Evolutionary conservation across 108 stramenopile species (phyloP), one percentile per base, ranked within the genome.

Genomic region (Skeletonema potamos): DNA sequence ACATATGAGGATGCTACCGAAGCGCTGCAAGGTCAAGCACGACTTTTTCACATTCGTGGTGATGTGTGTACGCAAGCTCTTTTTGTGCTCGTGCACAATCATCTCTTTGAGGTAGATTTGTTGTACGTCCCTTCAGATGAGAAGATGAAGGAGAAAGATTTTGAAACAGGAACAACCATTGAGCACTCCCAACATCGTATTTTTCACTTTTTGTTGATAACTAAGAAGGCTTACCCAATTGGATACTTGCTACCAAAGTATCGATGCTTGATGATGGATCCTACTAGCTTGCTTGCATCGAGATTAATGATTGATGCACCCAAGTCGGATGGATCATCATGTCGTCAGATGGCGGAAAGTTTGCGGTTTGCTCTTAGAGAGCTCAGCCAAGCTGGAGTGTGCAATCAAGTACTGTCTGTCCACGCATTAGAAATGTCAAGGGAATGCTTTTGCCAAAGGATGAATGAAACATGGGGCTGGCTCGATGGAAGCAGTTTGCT

Each of bases 81-180:
- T 9, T 44, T 69, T n/a, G 20, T 76, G 8, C 34, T 66, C 12
- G 61, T 37, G 11, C 68, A 70, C 22, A 43, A 46, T 15, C 64
- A 66, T 63, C 34, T 76, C 27, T 76, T 76, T 55, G 74, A 60
- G 29, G 36, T 55, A 32, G 74, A 76, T 62, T 62, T 76, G 24
- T 11, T 58, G 17, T 76, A 66, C 43, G 24, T 43, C 0, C 24
- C 55, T 9, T 46, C 46, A 15, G 58, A 67, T 2, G 66, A 73
- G 26, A 28, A 27, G 18, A 46, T 20, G 61, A 69, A 32, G 34
- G 48, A 59, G 2, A 48, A 3, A 11, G 27, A 68, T 1, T 69
- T 68, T 44, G 68, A 68, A 61, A 33, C 73, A 32, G 59, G 58
- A 3, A 33, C 30, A 10, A 56, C 73, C 11, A 59, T 48, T 12